phyloP scores from a whole-genome alignment of 2,329 filamentous ascomycete genomes.

The Pestalotiopsis sp. region DNA sequence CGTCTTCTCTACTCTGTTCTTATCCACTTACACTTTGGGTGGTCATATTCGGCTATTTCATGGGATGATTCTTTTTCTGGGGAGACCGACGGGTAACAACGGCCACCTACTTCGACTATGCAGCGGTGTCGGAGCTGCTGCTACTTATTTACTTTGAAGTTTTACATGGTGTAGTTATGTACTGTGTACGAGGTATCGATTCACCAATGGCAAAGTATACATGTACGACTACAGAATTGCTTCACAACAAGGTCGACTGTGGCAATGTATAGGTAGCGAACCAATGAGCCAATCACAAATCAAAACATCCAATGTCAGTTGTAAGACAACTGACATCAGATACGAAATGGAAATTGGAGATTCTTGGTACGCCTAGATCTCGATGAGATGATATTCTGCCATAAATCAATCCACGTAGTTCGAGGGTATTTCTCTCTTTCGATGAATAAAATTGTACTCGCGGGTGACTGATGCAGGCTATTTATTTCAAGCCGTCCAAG shows the following conservation, averaged over 20 bases:
- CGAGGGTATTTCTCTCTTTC: neutral
- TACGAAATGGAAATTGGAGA: neutral
- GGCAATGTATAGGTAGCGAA: too few species aligned
- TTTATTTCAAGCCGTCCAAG: constrained; percentile 29
- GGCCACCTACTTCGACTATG: neutral
- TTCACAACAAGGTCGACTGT: too few species aligned
- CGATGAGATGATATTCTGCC: too few species aligned
- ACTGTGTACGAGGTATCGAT: too few species aligned
- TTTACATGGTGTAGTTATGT: too few species aligned
- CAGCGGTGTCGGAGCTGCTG: neutral
- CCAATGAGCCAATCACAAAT: too few species aligned
- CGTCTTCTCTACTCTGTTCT: neutral
- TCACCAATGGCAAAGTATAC: too few species aligned
- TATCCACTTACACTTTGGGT: neutral
- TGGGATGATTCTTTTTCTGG: neutral
- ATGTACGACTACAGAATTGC: too few species aligned
- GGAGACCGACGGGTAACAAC: neutral
- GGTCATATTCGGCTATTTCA: neutral
- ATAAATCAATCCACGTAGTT: neutral
- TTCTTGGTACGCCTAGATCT: neutral
- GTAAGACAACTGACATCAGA: too few species aligned
- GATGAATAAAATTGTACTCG: neutral
- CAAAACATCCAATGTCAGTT: too few species aligned
- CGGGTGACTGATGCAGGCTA: neutral
- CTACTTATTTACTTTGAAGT: too few species aligned